phyloP scores from a whole-genome alignment of 1,284 basidiomycete genomes.

The Sutorius eximius region DNA sequence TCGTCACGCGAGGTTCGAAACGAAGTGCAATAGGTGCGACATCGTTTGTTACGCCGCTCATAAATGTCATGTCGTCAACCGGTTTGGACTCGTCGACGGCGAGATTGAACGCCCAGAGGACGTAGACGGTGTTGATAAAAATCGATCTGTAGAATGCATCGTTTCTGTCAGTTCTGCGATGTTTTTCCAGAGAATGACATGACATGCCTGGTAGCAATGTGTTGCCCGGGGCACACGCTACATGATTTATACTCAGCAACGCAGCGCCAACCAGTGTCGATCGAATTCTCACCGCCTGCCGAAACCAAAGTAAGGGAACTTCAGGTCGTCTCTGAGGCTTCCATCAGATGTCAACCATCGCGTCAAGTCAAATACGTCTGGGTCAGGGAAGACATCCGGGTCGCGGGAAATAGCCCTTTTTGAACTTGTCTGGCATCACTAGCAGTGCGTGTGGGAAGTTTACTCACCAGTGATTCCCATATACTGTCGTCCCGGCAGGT shows the following conservation, averaged over 20 bases:
- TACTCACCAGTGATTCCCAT: conserved; percentile 12
- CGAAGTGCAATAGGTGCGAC: neutral
- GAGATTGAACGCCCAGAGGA: conserved; percentile 18
- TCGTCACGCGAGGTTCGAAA: conserved; percentile 9
- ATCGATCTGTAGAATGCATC: conserved; percentile 6
- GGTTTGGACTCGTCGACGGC: conserved; percentile 9
- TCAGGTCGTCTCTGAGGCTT: conserved; percentile 6
- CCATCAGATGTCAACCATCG: conserved; percentile 11
- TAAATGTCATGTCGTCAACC: conserved; percentile 12
- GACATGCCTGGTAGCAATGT: conserved; percentile 11
- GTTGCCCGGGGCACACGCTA: conserved; percentile 18
- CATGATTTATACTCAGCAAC: neutral
- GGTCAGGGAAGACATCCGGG: conserved; percentile 14
- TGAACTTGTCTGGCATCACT: neutral
- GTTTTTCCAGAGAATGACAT: neutral
- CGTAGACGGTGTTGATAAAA: conserved; percentile 10
- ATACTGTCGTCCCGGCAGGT: conserved; percentile 12
- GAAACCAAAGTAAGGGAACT: conserved; percentile 13
- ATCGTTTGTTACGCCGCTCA: neutral
- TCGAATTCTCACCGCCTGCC: conserved; percentile 8
- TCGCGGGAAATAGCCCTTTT: conserved; percentile 15
- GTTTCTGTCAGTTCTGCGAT: neutral
- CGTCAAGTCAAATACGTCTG: conserved; percentile 8
- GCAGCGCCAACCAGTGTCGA: no score
- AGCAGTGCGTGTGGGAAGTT: neutral